A percentile compares a stretch with the other conserved stretches of the same genome.
Conservation (phyloP, 805 yeast species). For the Monosporozyma aerobia region DNA sequence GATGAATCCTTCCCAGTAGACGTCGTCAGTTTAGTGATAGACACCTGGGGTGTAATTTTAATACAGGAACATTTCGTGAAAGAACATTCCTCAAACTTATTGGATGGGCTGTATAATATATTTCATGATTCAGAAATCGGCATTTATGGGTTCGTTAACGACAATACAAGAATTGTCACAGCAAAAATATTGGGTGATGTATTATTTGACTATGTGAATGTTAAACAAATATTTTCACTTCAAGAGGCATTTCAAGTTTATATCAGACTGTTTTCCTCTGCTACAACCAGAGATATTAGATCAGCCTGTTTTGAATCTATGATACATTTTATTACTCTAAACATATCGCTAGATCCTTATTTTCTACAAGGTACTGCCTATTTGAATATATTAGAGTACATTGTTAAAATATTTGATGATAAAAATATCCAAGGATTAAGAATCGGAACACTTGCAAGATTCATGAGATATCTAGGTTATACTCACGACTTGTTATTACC, state of each 20-base stretch:
- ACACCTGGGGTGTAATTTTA: constrained; percentile 17
- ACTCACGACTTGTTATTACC: constrained; percentile 18
- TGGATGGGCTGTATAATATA: constrained; percentile 12
- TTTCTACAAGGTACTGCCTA: constrained; percentile 24
- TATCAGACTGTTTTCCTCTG: constrained; percentile 13
- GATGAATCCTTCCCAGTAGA: constrained; percentile 20
- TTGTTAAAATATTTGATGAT: constrained; percentile 24
- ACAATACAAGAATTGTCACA: constrained; percentile 19
- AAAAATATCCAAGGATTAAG: constrained; percentile 12
- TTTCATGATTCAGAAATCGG: constrained; percentile 22
- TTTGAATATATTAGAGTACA: constrained; percentile 15
- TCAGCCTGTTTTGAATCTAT: constrained; percentile 32
- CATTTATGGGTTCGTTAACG: constrained; percentile 23
- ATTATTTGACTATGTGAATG: constrained; percentile 21
- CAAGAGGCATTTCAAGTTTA: constrained; percentile 19
- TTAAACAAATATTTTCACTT: constrained; percentile 10
- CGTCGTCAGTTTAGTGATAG: constrained; percentile 21
- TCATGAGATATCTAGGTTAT: constrained; percentile 16
- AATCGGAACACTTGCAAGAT: constrained; percentile 17
- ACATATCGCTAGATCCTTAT: constrained; percentile 18
- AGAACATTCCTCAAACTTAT: constrained; percentile 14
- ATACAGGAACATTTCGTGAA: constrained; percentile 16
- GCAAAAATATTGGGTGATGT: constrained; percentile 32
- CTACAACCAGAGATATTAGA: constrained; percentile 19
- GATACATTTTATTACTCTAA: constrained; percentile 28